phyloP scores from a whole-genome alignment of 2,329 filamentous ascomycete genomes.

The Ceratocystis huliohia region DNA sequence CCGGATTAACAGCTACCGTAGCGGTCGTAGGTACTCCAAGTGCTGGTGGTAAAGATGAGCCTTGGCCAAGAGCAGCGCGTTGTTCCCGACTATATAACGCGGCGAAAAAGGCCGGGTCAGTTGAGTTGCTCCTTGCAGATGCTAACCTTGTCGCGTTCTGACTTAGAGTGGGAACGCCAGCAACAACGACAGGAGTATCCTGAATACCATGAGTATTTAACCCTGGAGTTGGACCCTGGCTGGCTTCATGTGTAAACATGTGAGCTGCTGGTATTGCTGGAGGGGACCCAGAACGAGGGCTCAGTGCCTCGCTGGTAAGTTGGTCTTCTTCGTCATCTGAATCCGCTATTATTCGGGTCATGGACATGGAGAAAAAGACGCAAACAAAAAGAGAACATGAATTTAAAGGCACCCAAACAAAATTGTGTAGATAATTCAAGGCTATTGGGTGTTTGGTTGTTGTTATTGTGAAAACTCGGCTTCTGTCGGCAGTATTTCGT shows the following conservation, averaged over 20 bases:
- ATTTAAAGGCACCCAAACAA: background rate
- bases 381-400: background rate
- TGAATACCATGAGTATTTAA: background rate
- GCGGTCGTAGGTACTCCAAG: background rate
- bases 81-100: constrained; percentile 37
- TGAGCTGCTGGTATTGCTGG: background rate
- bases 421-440: background rate
- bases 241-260: background rate
- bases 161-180: background rate
- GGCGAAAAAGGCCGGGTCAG: constrained; percentile 37
- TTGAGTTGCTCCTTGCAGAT: constrained; percentile 28
- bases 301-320: constrained; percentile 22
- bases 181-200: background rate
- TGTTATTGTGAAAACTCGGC: background rate
- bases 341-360: constrained; percentile 28
- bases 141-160: background rate
- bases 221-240: background rate
- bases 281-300: background rate
- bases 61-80: constrained; percentile 23
- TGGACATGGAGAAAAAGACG: constrained; percentile 9
- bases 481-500: too few relatives aligned
- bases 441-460: background rate
- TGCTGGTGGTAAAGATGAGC: background rate
- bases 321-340: constrained; percentile 30
- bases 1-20: background rate